These are phyloP conservation scores for Serendipita sp. DNA, from an alignment of 768 basidiomycete genomes.

Conservation along the genomic window DNA sequence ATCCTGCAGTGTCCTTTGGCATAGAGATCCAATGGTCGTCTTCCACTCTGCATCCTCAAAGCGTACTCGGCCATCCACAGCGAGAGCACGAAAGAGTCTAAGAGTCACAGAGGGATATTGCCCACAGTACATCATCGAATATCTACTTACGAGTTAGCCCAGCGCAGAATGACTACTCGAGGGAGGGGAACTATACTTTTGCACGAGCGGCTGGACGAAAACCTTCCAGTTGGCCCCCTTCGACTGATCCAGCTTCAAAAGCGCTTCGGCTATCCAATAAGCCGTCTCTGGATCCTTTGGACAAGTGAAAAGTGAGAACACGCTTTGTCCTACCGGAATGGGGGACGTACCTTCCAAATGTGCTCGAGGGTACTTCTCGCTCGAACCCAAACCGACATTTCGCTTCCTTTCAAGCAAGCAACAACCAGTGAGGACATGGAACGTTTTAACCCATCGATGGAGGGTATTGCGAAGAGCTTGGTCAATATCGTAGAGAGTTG, in stretches of 20 bases:
- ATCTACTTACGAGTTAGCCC: too few species aligned
- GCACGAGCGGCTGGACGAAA: not conserved
- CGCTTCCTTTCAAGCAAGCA: not conserved
- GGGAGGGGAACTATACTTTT: not conserved
- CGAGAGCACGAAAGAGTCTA: conserved; percentile 16
- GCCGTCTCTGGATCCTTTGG: not conserved
- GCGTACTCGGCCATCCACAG: conserved; percentile 31
- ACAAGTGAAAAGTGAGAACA: not conserved
- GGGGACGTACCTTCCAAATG: not conserved
- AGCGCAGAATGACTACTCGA: too few species aligned
- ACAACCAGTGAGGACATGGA: not conserved
- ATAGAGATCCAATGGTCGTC: conserved; percentile 32
- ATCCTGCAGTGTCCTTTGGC: conserved; percentile 21
- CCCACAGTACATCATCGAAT: not conserved
- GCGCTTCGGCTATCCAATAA: not conserved
- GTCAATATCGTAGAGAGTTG: not conserved
- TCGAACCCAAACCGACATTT: not conserved
- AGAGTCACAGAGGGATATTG: conserved; percentile 7
- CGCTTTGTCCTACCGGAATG: not conserved
- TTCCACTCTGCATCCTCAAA: conserved; percentile 47
- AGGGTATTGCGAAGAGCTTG: not conserved
- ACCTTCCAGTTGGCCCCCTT: not conserved
- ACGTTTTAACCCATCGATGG: not conserved
- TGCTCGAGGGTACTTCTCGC: not conserved
- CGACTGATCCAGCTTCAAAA: not conserved